Evolutionary conservation across 1,139 yeast species (phyloP).

Genomic region (Fermentozyma sake): DNA sequence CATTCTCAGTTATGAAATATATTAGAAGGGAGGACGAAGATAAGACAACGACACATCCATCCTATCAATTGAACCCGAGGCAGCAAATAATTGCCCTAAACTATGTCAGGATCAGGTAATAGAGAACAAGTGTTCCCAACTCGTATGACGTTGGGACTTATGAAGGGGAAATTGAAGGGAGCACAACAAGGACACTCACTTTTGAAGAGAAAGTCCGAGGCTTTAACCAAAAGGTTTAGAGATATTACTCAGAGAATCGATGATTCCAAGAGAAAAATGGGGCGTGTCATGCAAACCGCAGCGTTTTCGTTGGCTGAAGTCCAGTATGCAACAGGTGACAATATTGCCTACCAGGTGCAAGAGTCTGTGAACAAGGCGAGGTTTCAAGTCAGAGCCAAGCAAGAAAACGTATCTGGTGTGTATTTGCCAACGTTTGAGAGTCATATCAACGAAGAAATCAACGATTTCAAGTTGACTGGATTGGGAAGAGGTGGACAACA

Average conservation of each 20-base stretch:
- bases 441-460: constrained; percentile 74
- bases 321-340: constrained; percentile 94
- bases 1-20: too few species aligned
- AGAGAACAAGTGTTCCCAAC: constrained; percentile 93
- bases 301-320: constrained; percentile 97
- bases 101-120: constrained; percentile 48
- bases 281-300: constrained; percentile 96
- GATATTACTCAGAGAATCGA: constrained; percentile 93
- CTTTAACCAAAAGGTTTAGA: constrained; percentile 91
- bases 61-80: too few species aligned
- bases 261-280: constrained; percentile 96
- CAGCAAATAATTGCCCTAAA: too few species aligned
- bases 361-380: constrained; percentile 90
- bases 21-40: too few species aligned
- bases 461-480: constrained; percentile 94
- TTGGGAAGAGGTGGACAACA: constrained; percentile 98
- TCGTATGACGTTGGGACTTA: constrained; percentile 91
- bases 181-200: constrained; percentile 96
- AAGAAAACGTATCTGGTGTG: constrained; percentile 96
- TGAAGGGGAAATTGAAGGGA: constrained; percentile 95
- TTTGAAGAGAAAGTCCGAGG: constrained; percentile 93
- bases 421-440: constrained; percentile 89
- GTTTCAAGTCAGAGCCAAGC: constrained; percentile 85
- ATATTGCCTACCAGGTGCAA: constrained; percentile 91
- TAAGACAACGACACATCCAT: too few species aligned